Evolutionary conservation across 2,329 filamentous ascomycete genomes (phyloP).

Genomic region (Fusarium sp.): DNA sequence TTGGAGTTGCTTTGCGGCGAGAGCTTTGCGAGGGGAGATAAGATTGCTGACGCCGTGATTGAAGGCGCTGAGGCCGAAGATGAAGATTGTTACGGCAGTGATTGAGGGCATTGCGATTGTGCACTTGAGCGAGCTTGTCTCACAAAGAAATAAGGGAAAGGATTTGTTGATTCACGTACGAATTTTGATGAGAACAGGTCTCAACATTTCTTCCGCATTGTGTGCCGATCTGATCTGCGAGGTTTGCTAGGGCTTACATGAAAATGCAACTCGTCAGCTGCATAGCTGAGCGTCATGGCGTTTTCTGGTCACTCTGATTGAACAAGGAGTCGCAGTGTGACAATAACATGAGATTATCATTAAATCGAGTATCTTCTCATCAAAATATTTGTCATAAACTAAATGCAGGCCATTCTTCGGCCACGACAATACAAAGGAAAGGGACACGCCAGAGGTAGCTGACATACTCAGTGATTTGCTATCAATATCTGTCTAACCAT

Average conservation of each 20-base stretch:
- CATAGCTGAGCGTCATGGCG: neutral
- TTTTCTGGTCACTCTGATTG: neutral
- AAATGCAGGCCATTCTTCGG: neutral
- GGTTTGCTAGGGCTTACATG: neutral
- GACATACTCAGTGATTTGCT: neutral
- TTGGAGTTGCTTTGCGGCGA: constrained; percentile 11
- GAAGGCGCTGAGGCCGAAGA: constrained; percentile 25
- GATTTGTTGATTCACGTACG: neutral
- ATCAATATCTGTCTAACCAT: neutral
- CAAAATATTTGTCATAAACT: neutral
- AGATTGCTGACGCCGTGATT: constrained; percentile 23
- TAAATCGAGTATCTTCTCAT: neutral
- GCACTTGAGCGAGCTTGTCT: neutral
- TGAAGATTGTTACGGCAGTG: constrained; percentile 8
- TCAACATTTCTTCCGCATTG: neutral
- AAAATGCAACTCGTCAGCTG: neutral
- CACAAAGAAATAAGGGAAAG: rapidly evolving
- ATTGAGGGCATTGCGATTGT: neutral
- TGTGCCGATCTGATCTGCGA: neutral
- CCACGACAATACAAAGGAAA: neutral
- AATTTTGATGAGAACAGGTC: neutral
- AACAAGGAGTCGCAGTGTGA: neutral
- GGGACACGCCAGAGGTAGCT: constrained; percentile 9
- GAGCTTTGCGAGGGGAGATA: constrained; percentile 19
- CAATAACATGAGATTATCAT: neutral